Evolutionary conservation across 257 asterid species (phyloP), one percentile per base, ranked within the genome.

Genomic region (Jaltomata sinuosa): DNA sequence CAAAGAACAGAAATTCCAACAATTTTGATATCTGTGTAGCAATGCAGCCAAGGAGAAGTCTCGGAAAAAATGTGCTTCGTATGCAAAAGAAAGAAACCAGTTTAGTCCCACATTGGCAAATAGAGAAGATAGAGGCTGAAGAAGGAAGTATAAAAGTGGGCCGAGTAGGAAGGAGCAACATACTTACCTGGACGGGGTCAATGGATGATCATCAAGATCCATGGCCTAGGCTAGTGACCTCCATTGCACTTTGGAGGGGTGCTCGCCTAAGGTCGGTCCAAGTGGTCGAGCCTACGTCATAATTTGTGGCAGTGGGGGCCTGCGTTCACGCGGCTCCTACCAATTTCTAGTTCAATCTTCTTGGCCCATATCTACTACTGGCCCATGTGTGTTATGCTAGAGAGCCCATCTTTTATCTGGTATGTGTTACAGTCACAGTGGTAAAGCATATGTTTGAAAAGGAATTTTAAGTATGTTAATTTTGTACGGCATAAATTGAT

Each of bases 221-320:
- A 89, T 54, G 87, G 74, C 86, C 80, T 87, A 67, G 87, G 84
- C 5, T 40, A 77, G 82, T 69, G 85, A 81, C 87, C 38, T 85
- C 85, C 86, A 89, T 85, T 87, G 88, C 87, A 87, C 89, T 47
- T 74, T 0, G 86, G 78, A 87, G 42, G 87, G 89, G 85, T 59
- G 84, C 86, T 21, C 11, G 16, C 42, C 50, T 84, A 84, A 85
- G 83, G 84, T 83, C 79, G 77, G 19, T 72, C 49, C 76, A 83
- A 47, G 83, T 54, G 85, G 88, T 85, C 64, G 85, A 79, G 82
- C 64, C 68, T 83, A 61, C 61, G 82, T 83, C 87, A 71, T 69
- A 83, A 69, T 85, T 85, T 85, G 84, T 85, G 87, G 0, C 3
- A 78, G 86, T 3, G 32, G 84, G 84, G 69, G 65, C 69, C 50